phyloP scores from a whole-genome alignment of 1,284 basidiomycete species.

The Sporisorium exsertum region DNA sequence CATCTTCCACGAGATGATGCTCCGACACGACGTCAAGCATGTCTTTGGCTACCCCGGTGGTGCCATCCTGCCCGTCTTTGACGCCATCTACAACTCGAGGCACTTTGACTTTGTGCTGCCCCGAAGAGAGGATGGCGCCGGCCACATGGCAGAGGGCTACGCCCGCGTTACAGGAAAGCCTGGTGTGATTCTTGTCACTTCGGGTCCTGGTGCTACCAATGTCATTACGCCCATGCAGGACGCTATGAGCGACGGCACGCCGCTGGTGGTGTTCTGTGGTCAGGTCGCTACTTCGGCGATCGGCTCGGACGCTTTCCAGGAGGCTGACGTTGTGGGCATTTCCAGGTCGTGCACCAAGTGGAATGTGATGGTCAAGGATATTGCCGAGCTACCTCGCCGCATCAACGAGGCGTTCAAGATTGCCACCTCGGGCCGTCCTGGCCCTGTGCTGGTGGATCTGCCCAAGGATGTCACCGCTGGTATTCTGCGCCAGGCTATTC shows the following conservation, averaged over 20 bases:
- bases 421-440: slow-evolving; percentile 93
- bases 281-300: slow-evolving; percentile 99
- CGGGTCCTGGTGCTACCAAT: slow-evolving; percentile 97
- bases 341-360: slow-evolving; percentile 97
- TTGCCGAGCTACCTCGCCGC: slow-evolving; percentile 89
- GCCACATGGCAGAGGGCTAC: slow-evolving; percentile 99
- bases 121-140: slow-evolving; percentile 95
- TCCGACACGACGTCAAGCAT: slow-evolving; percentile 93
- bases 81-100: slow-evolving; percentile 96
- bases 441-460: slow-evolving; percentile 95
- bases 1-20: slow-evolving; percentile 99
- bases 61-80: slow-evolving; percentile 97
- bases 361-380: slow-evolving; percentile 99
- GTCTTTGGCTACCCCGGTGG: slow-evolving; percentile 98
- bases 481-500: slow-evolving; percentile 86
- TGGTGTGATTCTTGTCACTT: slow-evolving; percentile 96
- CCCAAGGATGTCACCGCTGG: slow-evolving; percentile 97
- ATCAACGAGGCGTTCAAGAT: slow-evolving; percentile 99
- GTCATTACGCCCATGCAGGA: slow-evolving; percentile 98
- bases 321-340: slow-evolving; percentile 96
- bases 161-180: slow-evolving; percentile 97
- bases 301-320: slow-evolving; percentile 97
- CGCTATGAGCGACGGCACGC: slow-evolving; percentile 92
- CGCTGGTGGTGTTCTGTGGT: slow-evolving; percentile 93
- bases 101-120: slow-evolving; percentile 97